These are phyloP conservation scores for Calonectria crousiana DNA, from an alignment of 2,329 filamentous ascomycete genomes.

Conservation along the genomic window DNA sequence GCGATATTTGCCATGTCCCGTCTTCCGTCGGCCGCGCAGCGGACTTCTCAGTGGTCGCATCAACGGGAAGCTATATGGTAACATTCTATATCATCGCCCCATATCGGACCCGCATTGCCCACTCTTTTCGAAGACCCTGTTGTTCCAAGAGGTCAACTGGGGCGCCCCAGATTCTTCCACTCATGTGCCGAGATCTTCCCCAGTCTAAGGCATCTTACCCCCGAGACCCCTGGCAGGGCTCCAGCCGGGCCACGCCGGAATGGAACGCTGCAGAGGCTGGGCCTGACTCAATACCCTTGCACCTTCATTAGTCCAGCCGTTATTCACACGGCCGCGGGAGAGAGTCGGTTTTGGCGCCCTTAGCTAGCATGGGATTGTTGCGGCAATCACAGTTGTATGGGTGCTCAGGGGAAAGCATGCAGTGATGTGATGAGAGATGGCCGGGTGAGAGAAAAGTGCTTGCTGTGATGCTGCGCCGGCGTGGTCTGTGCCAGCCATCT, in stretches of 20 bases:
- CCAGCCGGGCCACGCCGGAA: not conserved
- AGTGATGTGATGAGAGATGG: constrained; percentile 17
- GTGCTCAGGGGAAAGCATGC: constrained; percentile 25
- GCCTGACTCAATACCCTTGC: constrained; percentile 19
- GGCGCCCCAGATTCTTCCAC: not conserved
- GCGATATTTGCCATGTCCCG: not conserved
- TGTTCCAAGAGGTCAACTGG: not conserved
- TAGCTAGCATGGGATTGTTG: constrained; percentile 18
- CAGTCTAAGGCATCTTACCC: not conserved
- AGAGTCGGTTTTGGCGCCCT: not conserved
- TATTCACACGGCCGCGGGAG: not conserved
- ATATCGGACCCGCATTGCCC: not conserved
- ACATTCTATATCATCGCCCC: not conserved
- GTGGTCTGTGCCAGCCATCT: not conserved
- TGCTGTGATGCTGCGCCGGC: not conserved
- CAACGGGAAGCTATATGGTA: not conserved
- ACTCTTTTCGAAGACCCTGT: not conserved
- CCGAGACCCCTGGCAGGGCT: not conserved
- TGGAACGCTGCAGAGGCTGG: constrained; percentile 3
- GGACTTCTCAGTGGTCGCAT: not conserved
- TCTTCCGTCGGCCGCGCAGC: not conserved
- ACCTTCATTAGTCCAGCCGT: constrained; percentile 3
- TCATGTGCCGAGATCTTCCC: constrained; percentile 17
- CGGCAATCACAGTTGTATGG: not conserved
- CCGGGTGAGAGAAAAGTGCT: constrained; percentile 1